Evolutionary conservation across 2,329 filamentous ascomycete genomes (phyloP), one percentile per base, ranked within the genome.

Genomic region (Pseudocercospora cruenta): DNA sequence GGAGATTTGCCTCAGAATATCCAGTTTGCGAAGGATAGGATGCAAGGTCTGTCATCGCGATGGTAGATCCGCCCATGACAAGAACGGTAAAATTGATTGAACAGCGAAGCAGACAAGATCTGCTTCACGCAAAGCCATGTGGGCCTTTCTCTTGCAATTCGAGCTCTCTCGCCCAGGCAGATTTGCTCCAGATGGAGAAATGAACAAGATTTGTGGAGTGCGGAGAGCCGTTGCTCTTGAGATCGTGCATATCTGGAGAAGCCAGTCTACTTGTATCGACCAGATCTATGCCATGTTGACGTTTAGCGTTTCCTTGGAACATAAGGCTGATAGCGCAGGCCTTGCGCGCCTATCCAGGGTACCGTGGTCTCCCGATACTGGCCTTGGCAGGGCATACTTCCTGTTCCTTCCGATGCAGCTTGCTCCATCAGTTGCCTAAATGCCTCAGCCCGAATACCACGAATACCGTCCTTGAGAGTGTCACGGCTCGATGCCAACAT

Each of bases 401-500:
- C 62, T 64, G 53, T 36, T 64, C 60, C 62, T 33, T 36, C 62
- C 62, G 62, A 60, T 60, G 49, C 62, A 45, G 45, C 22, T 49
- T 33, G 12, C 49, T 45, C 62, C 58, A 55, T 33, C 62, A 60
- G 28, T 57, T 54, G 43, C 62, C 57, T 57, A 60, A 60, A 49
- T 64, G 45, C 36, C 62, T 54, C 62, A 54, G 22, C 53, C 57
- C 31, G 55, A 16, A 45, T 55, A 64, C 57, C 45, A 57, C 60
- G 43, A 64, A n/a, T n/a, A n/a, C n/a, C n/a, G n/a, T n/a, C n/a
- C n/a, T n/a, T n/a, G n/a, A n/a, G n/a, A n/a, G n/a, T n/a, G n/a
- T n/a, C n/a, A n/a, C 31, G 9, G 5, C 26, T 61, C 43, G 14
- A 19, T 12, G 3, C 6, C 9, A 2, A 33, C 3, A 8, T 2